phyloP scores from a whole-genome alignment of 2,329 filamentous ascomycete species.

The Dichotomopilus funicola region DNA sequence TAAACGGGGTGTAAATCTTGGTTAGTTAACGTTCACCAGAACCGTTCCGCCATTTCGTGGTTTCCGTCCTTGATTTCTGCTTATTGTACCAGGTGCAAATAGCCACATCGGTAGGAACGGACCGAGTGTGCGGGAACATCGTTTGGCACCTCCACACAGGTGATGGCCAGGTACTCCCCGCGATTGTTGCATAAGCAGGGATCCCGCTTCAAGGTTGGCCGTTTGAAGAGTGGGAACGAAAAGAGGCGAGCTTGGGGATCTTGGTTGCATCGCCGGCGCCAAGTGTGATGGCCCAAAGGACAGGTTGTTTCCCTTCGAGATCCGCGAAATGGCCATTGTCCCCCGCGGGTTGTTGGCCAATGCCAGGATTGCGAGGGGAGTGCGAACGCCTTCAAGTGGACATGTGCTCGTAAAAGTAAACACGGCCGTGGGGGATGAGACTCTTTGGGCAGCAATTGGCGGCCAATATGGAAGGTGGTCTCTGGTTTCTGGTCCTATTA shows the following conservation, averaged over 20 bases:
- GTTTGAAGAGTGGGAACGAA: constrained; percentile 16
- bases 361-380: too few species aligned
- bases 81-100: constrained; percentile 30
- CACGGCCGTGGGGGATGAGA: background rate
- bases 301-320: too few species aligned
- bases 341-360: background rate
- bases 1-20: constrained; percentile 17
- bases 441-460: background rate
- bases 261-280: constrained; percentile 4
- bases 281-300: background rate
- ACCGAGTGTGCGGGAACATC: constrained; percentile 33
- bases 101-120: constrained; percentile 37
- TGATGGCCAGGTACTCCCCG: constrained; percentile 10
- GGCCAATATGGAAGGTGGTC: too few species aligned
- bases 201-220: constrained; percentile 9
- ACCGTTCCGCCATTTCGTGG: constrained; percentile 27
- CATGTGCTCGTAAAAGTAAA: too few species aligned
- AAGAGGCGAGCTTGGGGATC: constrained; percentile 9
- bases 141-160: constrained; percentile 10
- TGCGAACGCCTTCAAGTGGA: too few species aligned
- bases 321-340: background rate
- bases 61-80: constrained; percentile 19
- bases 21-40: constrained; percentile 19
- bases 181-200: constrained; percentile 18
- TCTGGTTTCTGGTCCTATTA: too few species aligned